Conservation (phyloP, 345 rosid genomes). For the Stellera chamaejasme region DNA sequence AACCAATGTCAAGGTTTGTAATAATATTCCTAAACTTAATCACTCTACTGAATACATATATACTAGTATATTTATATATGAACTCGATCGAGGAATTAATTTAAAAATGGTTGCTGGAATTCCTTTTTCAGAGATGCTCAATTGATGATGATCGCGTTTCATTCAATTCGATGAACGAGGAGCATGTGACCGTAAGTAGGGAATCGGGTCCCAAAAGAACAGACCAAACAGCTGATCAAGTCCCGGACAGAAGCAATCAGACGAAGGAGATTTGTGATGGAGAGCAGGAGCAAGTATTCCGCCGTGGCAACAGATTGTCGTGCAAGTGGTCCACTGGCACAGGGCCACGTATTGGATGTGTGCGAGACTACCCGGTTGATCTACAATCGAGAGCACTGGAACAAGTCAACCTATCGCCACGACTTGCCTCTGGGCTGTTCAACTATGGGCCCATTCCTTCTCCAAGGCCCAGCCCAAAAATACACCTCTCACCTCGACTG, state of each 20-base stretch:
- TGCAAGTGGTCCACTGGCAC: slow-evolving; percentile 68
- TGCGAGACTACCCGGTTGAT: slow-evolving; percentile 68
- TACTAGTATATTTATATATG: too few relatives aligned
- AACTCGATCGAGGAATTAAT: too few relatives aligned
- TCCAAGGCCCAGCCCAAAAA: slow-evolving; percentile 71
- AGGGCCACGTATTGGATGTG: slow-evolving; percentile 88
- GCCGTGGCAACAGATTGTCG: slow-evolving; percentile 28
- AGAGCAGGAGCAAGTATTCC: slow-evolving; percentile 2
- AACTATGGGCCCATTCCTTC: slow-evolving; percentile 78
- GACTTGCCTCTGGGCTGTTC: slow-evolving; percentile 26
- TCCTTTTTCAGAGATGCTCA: slow-evolving; percentile 43
- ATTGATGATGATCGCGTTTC: slow-evolving; percentile 54
- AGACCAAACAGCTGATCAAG: slow-evolving; percentile 6
- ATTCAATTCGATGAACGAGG: slow-evolving; percentile 12
- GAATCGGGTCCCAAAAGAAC: slow-evolving; percentile 6
- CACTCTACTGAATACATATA: too few relatives aligned
- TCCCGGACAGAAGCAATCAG: slow-evolving; percentile 4
- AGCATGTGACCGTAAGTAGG: slow-evolving; percentile 8
- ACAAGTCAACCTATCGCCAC: slow-evolving; percentile 77
- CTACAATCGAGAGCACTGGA: slow-evolving; percentile 73
- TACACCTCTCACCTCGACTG: slow-evolving; percentile 69
- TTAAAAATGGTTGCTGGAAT: slow-evolving; percentile 1
- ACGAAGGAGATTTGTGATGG: not conserved
- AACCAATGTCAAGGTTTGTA: slow-evolving; percentile 55
- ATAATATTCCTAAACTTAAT: too few relatives aligned